phyloP scores from a whole-genome alignment of 2,329 filamentous ascomycete species.

The Pseudopithomyces maydicus region DNA sequence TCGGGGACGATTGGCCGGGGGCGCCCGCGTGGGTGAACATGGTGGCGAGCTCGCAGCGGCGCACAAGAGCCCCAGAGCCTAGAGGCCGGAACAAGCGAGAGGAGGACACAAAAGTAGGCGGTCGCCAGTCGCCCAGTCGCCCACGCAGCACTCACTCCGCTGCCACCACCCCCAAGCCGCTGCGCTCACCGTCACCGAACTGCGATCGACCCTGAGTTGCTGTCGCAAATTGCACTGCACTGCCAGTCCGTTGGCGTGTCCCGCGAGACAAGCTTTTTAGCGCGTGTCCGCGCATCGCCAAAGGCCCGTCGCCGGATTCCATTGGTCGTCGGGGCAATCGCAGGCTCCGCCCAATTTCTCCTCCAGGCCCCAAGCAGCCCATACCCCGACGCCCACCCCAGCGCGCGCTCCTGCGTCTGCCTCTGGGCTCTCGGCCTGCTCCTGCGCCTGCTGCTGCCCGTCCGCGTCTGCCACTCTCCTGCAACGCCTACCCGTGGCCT shows the following conservation, averaged over 20 bases:
- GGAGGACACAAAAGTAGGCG: too few species aligned
- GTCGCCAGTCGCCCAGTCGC: too few species aligned
- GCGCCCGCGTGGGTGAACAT: slow-evolving; percentile 17
- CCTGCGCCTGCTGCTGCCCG: background rate
- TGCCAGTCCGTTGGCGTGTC: slow-evolving; percentile 4
- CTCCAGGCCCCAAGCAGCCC: background rate
- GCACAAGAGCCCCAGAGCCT: too few species aligned
- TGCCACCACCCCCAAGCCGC: background rate
- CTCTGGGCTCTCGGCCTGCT: background rate
- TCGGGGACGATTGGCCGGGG: slow-evolving; percentile 22
- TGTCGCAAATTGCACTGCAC: background rate
- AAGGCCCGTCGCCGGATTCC: slow-evolving; percentile 9
- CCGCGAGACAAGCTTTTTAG: slow-evolving; percentile 14
- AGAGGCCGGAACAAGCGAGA: background rate
- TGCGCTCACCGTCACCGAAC: background rate
- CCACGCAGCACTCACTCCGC: background rate
- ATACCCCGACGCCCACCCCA: slow-evolving; percentile 1
- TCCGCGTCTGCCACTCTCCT: too few species aligned
- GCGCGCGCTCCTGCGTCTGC: slow-evolving; percentile 3
- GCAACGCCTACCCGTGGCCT: slow-evolving; percentile 3
- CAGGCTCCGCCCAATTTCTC: slow-evolving; percentile 6
- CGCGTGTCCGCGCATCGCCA: background rate
- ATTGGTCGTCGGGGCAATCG: slow-evolving; percentile 17
- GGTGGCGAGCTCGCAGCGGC: slow-evolving; percentile 8
- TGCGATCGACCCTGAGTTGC: slow-evolving; percentile 1